phyloP scores from a whole-genome alignment of 176 grass and related monocot species.

The Leersia perrieri region DNA sequence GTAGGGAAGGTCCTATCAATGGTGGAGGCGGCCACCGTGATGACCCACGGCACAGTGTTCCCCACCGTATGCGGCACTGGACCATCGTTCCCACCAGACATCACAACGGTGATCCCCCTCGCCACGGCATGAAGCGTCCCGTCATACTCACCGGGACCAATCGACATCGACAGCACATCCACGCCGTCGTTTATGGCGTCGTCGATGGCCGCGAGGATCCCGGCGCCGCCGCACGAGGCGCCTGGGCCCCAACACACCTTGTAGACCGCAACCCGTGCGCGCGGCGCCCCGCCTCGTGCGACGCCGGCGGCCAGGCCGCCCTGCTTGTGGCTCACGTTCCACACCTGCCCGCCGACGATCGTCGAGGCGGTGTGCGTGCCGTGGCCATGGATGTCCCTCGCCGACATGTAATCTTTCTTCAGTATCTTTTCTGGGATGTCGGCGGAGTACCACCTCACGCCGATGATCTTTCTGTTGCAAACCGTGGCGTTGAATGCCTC shows the following conservation, averaged over 20 bases:
- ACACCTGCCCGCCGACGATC: conserved; percentile 36
- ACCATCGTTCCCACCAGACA: conserved; percentile 18
- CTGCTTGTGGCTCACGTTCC: conserved; percentile 12
- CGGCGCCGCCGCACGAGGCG: background rate
- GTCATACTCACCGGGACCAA: background rate
- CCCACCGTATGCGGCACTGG: background rate
- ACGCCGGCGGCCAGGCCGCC: conserved; percentile 29
- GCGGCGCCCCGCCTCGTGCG: conserved; percentile 51
- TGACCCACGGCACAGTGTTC: conserved; percentile 49
- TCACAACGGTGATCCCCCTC: conserved; percentile 47
- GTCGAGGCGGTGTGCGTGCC: conserved; percentile 57
- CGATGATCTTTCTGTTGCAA: conserved; percentile 67
- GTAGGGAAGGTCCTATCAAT: conserved; percentile 60
- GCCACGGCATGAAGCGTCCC: conserved; percentile 53
- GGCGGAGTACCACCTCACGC: conserved; percentile 43
- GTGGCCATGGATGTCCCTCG: conserved; percentile 33
- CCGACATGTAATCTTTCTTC: conserved; percentile 24
- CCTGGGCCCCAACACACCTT: conserved; percentile 23
- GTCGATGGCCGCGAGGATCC: conserved; percentile 40
- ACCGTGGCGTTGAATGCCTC: conserved; percentile 11
- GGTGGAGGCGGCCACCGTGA: conserved; percentile 49
- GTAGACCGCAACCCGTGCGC: conserved; percentile 47
- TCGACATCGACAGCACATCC: conserved; percentile 56
- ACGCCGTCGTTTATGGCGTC: conserved; percentile 70
- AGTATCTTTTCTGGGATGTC: background rate